These are phyloP conservation scores for Hortaea sp. DNA, from an alignment of 2,329 filamentous ascomycete genomes.

Conservation along the genomic window DNA sequence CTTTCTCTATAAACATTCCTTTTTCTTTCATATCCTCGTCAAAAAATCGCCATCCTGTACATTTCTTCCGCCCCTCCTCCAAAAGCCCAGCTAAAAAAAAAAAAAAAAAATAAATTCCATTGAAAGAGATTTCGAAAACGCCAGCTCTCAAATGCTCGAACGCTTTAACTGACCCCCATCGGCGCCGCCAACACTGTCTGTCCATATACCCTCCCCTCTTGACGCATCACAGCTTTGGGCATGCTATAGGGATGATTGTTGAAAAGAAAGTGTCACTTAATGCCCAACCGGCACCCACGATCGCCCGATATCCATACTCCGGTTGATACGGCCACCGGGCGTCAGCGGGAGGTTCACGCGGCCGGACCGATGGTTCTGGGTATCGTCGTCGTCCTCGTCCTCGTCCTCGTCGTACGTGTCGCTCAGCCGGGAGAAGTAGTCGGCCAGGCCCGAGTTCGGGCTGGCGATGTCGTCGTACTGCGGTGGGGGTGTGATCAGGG, in stretches of 20 bases:
- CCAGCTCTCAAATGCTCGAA: too few species aligned
- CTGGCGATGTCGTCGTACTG: constrained; percentile 73
- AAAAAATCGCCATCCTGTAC: too few species aligned
- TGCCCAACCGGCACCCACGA: constrained; percentile 28
- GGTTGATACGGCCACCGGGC: constrained; percentile 50
- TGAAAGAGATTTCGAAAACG: too few species aligned
- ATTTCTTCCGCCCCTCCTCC: too few species aligned
- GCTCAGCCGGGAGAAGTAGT: constrained; percentile 76
- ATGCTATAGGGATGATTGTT: too few species aligned
- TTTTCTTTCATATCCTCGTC: too few species aligned
- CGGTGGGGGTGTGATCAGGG: constrained; percentile 69
- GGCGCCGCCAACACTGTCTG: not conserved
- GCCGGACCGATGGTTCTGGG: constrained; percentile 15
- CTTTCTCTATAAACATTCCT: too few species aligned
- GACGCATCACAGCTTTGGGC: not conserved
- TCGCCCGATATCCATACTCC: constrained; percentile 54
- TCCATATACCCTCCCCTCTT: not conserved
- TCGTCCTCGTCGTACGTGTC: constrained; percentile 54
- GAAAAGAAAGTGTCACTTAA: not conserved
- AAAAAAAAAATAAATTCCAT: too few species aligned
- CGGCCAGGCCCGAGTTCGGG: constrained; percentile 59
- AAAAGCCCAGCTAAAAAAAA: too few species aligned
- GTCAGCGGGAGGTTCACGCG: constrained; percentile 51
- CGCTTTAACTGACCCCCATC: too few species aligned
- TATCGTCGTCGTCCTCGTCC: constrained; percentile 41